Conservation (phyloP, 331 rosid species). For the Acacia pycnantha region DNA sequence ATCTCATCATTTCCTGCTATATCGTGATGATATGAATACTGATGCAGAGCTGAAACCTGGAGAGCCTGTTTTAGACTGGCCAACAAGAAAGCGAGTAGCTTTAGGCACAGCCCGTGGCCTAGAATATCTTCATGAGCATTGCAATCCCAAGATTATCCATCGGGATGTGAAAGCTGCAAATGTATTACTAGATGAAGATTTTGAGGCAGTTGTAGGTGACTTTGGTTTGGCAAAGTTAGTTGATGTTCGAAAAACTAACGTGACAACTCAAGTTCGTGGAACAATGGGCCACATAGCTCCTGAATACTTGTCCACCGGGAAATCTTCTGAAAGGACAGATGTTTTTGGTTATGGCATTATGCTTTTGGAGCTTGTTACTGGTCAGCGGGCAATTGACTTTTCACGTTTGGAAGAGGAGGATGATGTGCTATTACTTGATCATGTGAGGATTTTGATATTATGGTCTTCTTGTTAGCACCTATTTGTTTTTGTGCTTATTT, state of each 20-base stretch:
- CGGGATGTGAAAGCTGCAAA: constrained; percentile 99
- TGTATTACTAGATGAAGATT: constrained; percentile 84
- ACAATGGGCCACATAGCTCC: constrained; percentile 99
- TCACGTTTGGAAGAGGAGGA: constrained; percentile 95
- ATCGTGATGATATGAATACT: constrained; percentile 27
- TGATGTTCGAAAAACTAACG: constrained; percentile 80
- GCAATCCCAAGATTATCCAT: constrained; percentile 96
- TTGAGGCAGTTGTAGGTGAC: constrained; percentile 96
- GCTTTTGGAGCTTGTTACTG: constrained; percentile 94
- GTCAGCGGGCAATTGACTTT: constrained; percentile 92
- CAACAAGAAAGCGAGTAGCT: constrained; percentile 82
- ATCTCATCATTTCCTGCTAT: neutral
- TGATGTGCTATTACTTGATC: constrained; percentile 85
- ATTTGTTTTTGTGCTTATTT: neutral
- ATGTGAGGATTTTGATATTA: constrained; percentile 54
- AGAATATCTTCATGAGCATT: constrained; percentile 94
- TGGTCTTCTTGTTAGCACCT: constrained; percentile 17
- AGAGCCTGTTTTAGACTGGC: constrained; percentile 76
- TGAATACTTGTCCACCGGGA: constrained; percentile 92
- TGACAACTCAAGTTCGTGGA: constrained; percentile 97
- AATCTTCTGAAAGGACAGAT: constrained; percentile 91
- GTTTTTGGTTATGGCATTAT: constrained; percentile 92
- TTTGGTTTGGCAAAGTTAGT: constrained; percentile 95
- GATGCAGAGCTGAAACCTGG: constrained; percentile 84
- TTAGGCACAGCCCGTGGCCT: constrained; percentile 96